These are phyloP conservation scores for Gnaphalium uliginosum DNA, from an alignment of 129 eudicot species.

Conservation along the genomic window DNA sequence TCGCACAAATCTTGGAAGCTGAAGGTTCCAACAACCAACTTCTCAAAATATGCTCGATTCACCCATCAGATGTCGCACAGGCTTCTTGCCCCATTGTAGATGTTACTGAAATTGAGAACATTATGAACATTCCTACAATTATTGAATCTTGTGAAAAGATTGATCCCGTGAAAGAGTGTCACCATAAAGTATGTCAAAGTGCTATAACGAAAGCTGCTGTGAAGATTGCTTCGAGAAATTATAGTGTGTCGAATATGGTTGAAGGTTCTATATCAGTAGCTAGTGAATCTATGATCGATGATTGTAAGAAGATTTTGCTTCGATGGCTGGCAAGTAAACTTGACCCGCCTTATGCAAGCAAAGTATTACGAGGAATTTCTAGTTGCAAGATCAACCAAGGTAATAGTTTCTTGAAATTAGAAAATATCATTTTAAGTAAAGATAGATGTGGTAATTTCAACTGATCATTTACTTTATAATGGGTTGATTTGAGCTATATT, in stretches of 20 bases:
- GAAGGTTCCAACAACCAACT: constrained; percentile 54
- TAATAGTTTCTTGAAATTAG: constrained; percentile 7
- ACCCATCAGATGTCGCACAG: constrained; percentile 42
- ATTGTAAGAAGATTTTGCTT: constrained; percentile 52
- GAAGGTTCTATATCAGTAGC: constrained; percentile 16
- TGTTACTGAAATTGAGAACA: constrained; percentile 41
- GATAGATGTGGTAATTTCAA: too few species aligned
- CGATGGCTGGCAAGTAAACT: constrained; percentile 60
- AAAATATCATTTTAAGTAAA: neutral
- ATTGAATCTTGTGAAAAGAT: constrained; percentile 42
- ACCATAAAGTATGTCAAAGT: constrained; percentile 51
- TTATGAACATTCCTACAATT: constrained; percentile 31
- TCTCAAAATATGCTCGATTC: constrained; percentile 45
- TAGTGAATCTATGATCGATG: constrained; percentile 32
- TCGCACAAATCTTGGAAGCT: constrained; percentile 45
- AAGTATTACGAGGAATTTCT: constrained; percentile 55
- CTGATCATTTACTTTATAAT: too few species aligned
- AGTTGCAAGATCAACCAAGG: constrained; percentile 61
- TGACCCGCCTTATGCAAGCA: constrained; percentile 43
- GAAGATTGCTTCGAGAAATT: constrained; percentile 33
- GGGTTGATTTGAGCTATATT: too few species aligned
- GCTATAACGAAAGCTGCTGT: constrained; percentile 56
- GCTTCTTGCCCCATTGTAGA: constrained; percentile 54
- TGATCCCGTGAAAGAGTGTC: constrained; percentile 56
- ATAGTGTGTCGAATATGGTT: constrained; percentile 12